These are phyloP conservation scores for Filobasidium uniguttulatum DNA, from an alignment of 1,284 basidiomycete species.

Conservation along the genomic window DNA sequence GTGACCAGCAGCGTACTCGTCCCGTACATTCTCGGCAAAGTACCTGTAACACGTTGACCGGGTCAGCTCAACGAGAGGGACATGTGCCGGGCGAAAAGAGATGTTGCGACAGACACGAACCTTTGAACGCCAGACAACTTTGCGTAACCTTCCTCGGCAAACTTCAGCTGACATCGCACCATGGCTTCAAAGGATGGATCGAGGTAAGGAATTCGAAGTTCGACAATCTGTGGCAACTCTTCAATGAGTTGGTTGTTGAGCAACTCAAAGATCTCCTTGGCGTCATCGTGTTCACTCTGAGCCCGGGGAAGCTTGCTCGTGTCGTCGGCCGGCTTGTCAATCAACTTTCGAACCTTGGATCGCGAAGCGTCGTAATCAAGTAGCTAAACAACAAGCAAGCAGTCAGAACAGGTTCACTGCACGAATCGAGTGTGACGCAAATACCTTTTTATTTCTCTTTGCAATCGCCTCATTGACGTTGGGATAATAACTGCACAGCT, in stretches of 20 bases:
- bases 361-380: conserved; percentile 91
- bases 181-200: conserved; percentile 98
- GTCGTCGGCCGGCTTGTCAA: conserved; percentile 89
- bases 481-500: conserved; percentile 91
- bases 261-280: conserved; percentile 82
- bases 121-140: conserved; percentile 92
- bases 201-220: conserved; percentile 86
- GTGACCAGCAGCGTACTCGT: conserved; percentile 93
- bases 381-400: conserved; percentile 45
- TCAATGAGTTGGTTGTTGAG: conserved; percentile 82
- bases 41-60: conserved; percentile 44
- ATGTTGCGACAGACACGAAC: conserved; percentile 32
- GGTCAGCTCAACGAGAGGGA: background rate
- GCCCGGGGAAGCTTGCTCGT: conserved; percentile 80
- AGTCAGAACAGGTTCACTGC: background rate
- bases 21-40: conserved; percentile 75
- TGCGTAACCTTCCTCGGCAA: conserved; percentile 95
- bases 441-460: conserved; percentile 97
- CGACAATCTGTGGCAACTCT: conserved; percentile 83
- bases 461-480: conserved; percentile 84
- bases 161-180: conserved; percentile 94
- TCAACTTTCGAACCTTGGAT: conserved; percentile 71
- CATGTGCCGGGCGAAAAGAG: background rate
- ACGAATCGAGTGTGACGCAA: too few species aligned
- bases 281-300: conserved; percentile 87